Conservation (phyloP, 805 yeast species). For the Tetrapisispora fleetii region DNA sequence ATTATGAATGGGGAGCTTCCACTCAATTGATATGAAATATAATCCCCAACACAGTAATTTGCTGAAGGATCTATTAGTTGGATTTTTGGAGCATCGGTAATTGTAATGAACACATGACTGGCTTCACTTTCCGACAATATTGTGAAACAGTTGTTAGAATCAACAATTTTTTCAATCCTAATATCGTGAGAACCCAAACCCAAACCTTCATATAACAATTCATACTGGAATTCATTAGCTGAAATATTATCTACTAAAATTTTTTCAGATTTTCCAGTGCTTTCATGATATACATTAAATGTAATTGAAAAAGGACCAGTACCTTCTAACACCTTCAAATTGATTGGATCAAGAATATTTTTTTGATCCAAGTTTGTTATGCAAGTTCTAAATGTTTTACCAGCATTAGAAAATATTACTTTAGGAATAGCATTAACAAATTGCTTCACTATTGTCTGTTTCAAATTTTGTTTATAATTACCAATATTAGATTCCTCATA, state of each 20-base stretch:
- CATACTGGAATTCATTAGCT: constrained; percentile 29
- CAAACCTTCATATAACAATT: constrained; percentile 40
- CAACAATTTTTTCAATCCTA: constrained; percentile 47
- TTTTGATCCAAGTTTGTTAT: constrained; percentile 30
- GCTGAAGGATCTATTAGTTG: constrained; percentile 32
- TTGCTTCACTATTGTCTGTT: constrained; percentile 37
- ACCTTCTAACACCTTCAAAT: constrained; percentile 44
- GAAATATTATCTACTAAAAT: constrained; percentile 37
- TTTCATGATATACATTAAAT: constrained; percentile 50
- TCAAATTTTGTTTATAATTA: constrained; percentile 6
- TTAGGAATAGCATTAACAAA: constrained; percentile 53
- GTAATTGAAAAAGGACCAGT: constrained; percentile 51
- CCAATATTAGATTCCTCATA: constrained; percentile 38
- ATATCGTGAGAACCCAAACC: constrained; percentile 65
- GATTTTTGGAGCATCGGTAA: constrained; percentile 72
- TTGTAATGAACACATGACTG: constrained; percentile 42
- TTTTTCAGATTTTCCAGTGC: constrained; percentile 42
- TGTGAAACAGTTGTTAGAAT: constrained; percentile 59
- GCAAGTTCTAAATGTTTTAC: constrained; percentile 44
- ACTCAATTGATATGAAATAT: constrained; percentile 59
- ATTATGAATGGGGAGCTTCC: constrained; percentile 78
- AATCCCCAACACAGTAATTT: constrained; percentile 88
- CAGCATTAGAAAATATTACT: constrained; percentile 39
- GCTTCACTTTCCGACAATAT: constrained; percentile 32
- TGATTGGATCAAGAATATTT: constrained; percentile 39